These are phyloP conservation scores for Malus hybrid DNA, from an alignment of 331 rosid species.

Conservation along the genomic window DNA sequence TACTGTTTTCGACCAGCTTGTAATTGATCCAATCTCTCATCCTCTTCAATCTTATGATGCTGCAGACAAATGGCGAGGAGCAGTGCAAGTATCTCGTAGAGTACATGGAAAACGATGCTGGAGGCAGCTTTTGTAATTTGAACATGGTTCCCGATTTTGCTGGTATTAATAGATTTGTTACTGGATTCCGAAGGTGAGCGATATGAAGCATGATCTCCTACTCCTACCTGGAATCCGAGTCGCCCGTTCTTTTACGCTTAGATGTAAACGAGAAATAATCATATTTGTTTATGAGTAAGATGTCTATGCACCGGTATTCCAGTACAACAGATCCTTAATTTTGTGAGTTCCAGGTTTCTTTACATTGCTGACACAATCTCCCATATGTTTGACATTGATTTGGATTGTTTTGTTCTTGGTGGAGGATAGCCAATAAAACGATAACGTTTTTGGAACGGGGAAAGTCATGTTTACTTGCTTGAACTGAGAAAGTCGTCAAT, in stretches of 20 bases:
- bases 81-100: conserved; percentile 62
- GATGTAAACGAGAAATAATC: not conserved
- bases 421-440: not conserved
- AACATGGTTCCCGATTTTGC: conserved; percentile 59
- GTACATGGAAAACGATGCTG: conserved; percentile 44
- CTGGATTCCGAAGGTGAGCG: conserved; percentile 47
- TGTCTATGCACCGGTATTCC: not conserved
- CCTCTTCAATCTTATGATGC: conserved; percentile 13
- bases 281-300: not conserved
- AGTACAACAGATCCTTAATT: not conserved
- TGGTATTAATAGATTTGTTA: conserved; percentile 66
- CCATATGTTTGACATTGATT: not conserved
- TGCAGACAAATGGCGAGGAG: conserved; percentile 80
- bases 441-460: too few relatives aligned
- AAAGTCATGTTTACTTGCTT: not conserved
- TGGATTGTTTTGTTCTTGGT: not conserved
- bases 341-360: not conserved
- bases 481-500: not conserved
- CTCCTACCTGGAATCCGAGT: not conserved
- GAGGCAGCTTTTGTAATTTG: conserved; percentile 43
- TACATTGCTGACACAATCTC: not conserved
- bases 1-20: not conserved
- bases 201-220: not conserved
- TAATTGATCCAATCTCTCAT: not conserved
- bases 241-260: not conserved